A percentile compares a stretch with the other conserved stretches of the same genome.
These are phyloP conservation scores for Fomitopsis betulina DNA, from an alignment of 1,284 basidiomycete species.

Conservation along the genomic window DNA sequence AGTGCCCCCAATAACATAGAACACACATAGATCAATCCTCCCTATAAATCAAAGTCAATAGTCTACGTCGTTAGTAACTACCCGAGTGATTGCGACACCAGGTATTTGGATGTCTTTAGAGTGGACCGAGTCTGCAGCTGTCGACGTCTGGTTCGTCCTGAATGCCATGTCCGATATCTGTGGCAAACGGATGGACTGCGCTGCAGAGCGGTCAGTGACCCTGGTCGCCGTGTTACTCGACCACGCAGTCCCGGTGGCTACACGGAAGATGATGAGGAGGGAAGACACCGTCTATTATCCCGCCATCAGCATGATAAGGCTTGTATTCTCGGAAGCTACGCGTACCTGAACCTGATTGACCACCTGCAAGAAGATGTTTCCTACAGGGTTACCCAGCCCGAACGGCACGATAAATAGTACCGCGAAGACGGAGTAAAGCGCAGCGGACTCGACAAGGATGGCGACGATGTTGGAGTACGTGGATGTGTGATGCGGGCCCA, in stretches of 20 bases:
- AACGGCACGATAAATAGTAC: slow-evolving; percentile 12
- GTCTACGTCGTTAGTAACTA: background rate
- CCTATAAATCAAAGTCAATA: too few relatives aligned
- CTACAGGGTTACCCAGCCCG: slow-evolving; percentile 1
- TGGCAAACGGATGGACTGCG: background rate
- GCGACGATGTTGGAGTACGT: slow-evolving; percentile 11
- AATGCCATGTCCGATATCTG: background rate
- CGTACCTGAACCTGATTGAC: background rate
- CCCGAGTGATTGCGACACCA: background rate
- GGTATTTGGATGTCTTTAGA: background rate
- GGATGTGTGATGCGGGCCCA: slow-evolving; percentile 8
- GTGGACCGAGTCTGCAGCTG: background rate
- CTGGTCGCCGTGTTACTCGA: background rate
- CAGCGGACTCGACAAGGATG: slow-evolving; percentile 16
- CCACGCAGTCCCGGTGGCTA: background rate
- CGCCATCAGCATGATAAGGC: too few relatives aligned
- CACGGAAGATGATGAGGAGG: background rate
- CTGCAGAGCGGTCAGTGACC: background rate
- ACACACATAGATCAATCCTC: too few relatives aligned
- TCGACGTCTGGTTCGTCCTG: background rate
- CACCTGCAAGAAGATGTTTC: background rate
- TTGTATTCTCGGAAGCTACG: too few relatives aligned
- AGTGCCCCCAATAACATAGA: too few relatives aligned
- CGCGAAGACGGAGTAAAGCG: slow-evolving; percentile 11
- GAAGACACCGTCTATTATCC: background rate